Conservation (phyloP, 345 rosid genomes). For the Eucalyptus marginata region DNA sequence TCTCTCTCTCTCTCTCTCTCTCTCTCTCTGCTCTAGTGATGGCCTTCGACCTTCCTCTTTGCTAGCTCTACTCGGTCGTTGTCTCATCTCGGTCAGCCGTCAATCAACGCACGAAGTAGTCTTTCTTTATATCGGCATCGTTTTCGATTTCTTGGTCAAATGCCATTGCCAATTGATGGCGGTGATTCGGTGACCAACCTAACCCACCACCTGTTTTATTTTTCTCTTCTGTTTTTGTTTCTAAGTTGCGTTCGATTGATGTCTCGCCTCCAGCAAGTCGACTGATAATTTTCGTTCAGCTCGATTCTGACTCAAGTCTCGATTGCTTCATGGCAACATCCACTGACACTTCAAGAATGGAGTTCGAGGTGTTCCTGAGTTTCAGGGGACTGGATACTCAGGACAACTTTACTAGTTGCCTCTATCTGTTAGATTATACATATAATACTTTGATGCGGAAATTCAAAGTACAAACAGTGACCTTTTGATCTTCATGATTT, state of each 20-base stretch:
- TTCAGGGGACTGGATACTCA: neutral
- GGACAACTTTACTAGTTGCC: neutral
- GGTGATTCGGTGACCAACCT: neutral
- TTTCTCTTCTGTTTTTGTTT: too few relatives aligned
- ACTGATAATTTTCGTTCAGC: neutral
- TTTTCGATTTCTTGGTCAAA: neutral
- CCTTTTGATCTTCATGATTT: too few relatives aligned
- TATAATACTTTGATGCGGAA: too few relatives aligned
- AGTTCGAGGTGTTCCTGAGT: neutral
- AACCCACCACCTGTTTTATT: neutral
- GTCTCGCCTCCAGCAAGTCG: neutral
- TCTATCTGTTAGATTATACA: too few relatives aligned
- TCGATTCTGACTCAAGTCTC: neutral
- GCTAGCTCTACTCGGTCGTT: accelerated
- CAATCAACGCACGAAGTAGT: neutral
- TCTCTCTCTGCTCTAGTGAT: accelerated
- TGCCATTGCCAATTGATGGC: neutral
- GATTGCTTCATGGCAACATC: neutral
- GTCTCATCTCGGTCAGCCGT: neutral
- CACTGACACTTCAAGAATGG: neutral
- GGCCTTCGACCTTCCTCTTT: neutral
- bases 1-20: neutral
- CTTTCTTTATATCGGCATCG: neutral
- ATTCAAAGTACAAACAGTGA: too few relatives aligned
- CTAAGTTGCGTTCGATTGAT: too few relatives aligned